Conservation (phyloP, 208 protist species). For the Trypanosoma mega region DNA sequence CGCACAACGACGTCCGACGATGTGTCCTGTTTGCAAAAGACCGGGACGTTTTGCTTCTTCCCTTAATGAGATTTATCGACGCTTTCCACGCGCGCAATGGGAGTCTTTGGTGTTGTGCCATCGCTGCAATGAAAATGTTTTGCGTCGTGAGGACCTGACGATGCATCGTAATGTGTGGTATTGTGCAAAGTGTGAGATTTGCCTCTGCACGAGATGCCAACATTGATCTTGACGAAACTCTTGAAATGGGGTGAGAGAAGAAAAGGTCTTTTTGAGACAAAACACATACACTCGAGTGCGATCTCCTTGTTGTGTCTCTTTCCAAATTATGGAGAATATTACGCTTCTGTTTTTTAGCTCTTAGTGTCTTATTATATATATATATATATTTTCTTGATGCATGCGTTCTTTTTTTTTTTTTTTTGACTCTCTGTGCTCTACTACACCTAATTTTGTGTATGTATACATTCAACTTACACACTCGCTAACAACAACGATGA, state of each 20-base stretch:
- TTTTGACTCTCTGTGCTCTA: background rate
- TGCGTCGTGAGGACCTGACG: slow-evolving; percentile 27
- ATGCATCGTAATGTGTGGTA: slow-evolving; percentile 45
- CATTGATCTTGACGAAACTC: background rate
- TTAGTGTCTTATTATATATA: background rate
- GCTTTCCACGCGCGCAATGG: slow-evolving; percentile 29
- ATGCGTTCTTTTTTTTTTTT: background rate
- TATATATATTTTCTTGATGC: background rate
- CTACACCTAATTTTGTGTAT: slow-evolving; percentile 2
- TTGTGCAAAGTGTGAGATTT: slow-evolving; percentile 62
- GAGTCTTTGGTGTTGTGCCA: slow-evolving; percentile 24
- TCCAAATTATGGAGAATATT: background rate
- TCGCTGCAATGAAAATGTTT: slow-evolving; percentile 30
- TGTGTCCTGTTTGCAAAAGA: slow-evolving; percentile 56
- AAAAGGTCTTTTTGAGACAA: too few species aligned
- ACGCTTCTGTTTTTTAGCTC: slow-evolving; percentile 19
- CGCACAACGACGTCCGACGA: slow-evolving; percentile 26
- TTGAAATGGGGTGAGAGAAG: background rate
- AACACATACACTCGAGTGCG: too few species aligned
- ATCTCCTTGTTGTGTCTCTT: background rate
- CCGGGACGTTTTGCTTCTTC: slow-evolving; percentile 45
- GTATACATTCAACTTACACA: too few species aligned
- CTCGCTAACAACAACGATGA: too few species aligned
- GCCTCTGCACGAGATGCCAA: slow-evolving; percentile 33
- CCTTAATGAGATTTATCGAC: slow-evolving; percentile 59